phyloP scores from a whole-genome alignment of 2,329 filamentous ascomycete species.

The Arthrocladium fulminans region DNA sequence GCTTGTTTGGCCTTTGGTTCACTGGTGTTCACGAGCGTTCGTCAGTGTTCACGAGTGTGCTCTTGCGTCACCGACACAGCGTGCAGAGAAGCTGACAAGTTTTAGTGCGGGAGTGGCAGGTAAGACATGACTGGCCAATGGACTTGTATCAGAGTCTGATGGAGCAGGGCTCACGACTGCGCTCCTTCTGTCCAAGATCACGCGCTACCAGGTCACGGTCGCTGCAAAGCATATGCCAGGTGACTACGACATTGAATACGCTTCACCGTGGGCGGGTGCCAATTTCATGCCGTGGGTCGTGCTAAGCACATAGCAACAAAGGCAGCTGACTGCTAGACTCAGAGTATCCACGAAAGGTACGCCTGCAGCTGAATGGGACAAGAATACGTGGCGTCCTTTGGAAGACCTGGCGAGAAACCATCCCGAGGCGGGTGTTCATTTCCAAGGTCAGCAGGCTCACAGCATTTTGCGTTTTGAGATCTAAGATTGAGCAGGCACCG shows the following conservation, averaged over 20 bases:
- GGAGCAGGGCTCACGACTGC: conserved; percentile 54
- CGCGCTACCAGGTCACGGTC: conserved; percentile 51
- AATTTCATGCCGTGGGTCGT: conserved; percentile 55
- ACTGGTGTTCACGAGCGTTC: too few species aligned
- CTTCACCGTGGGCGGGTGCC: conserved; percentile 73
- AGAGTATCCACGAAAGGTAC: conserved; percentile 28
- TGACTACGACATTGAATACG: conserved; percentile 76
- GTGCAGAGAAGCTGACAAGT: not conserved
- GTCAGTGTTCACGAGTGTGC: too few species aligned
- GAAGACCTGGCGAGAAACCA: conserved; percentile 49
- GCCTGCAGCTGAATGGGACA: conserved; percentile 42
- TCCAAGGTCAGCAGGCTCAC: conserved; percentile 48
- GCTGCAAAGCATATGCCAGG: conserved; percentile 78
- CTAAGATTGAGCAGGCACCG: conserved; percentile 3
- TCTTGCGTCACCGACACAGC: not conserved
- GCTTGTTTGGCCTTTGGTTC: not conserved
- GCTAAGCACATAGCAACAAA: not conserved
- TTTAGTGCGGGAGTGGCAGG: conserved; percentile 8
- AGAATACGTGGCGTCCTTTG: conserved; percentile 52
- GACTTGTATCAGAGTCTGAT: conserved; percentile 39
- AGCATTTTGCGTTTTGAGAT: not conserved
- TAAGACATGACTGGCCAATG: not conserved
- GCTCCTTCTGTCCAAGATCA: conserved; percentile 44
- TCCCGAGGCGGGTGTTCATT: conserved; percentile 66
- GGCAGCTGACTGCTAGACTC: conserved; percentile 26